Conservation (phyloP, 208 protist species). For the Leishmania turanica region DNA sequence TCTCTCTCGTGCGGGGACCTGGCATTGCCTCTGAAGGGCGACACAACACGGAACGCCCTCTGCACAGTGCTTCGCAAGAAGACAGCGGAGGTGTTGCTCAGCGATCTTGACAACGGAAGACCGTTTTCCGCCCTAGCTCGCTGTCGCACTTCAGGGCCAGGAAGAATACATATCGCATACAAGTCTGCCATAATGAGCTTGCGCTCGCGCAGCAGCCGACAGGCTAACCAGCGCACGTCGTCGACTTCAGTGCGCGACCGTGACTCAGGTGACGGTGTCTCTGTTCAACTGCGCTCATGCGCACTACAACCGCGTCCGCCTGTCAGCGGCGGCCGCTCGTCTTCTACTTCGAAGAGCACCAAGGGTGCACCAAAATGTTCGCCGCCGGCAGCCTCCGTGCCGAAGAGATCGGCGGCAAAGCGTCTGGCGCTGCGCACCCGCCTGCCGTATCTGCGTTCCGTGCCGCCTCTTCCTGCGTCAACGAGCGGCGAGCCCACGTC, state of each 20-base stretch:
- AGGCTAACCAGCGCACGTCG: conserved; percentile 1
- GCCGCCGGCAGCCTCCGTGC: background rate
- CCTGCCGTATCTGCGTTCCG: conserved; percentile 26
- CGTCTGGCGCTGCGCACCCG: conserved; percentile 23
- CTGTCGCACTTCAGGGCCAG: background rate
- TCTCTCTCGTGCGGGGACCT: background rate
- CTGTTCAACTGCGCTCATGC: background rate
- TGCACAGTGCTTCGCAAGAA: background rate
- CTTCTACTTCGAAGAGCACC: conserved; percentile 1
- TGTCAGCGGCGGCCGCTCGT: background rate
- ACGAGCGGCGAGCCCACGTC: background rate
- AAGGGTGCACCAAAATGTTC: conserved; percentile 1
- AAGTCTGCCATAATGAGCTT: background rate
- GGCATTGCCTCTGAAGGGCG: background rate
- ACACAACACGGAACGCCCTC: no score
- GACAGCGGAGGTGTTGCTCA: background rate
- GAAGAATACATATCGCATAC: background rate
- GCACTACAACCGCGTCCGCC: conserved; percentile 4
- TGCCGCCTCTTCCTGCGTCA: background rate
- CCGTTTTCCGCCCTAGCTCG: background rate
- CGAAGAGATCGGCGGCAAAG: conserved; percentile 23
- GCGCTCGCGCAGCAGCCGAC: conserved; percentile 12
- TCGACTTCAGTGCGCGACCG: conserved; percentile 9
- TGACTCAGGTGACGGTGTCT: conserved; percentile 1
- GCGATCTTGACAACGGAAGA: background rate